phyloP scores from a whole-genome alignment of 1,139 yeast genomes.

The Candida pseudoviswanathii region DNA sequence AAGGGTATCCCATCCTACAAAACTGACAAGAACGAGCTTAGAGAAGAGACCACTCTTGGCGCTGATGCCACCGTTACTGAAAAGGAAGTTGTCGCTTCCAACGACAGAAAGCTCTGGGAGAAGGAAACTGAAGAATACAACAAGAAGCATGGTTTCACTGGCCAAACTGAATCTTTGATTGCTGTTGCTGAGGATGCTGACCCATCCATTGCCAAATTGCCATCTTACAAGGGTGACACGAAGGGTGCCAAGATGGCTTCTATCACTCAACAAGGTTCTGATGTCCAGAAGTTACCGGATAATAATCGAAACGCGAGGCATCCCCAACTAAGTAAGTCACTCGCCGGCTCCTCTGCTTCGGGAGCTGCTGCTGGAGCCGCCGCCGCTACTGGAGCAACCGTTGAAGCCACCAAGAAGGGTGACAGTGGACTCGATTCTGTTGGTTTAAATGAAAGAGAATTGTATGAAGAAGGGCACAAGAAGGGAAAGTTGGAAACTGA shows the following conservation, averaged over 20 bases:
- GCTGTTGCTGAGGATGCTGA: constrained; percentile 30
- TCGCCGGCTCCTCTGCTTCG: constrained; percentile 3
- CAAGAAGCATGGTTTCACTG: constrained; percentile 28
- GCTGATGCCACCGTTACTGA: constrained; percentile 9
- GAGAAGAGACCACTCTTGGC: constrained; percentile 7
- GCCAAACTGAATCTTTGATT: constrained; percentile 28
- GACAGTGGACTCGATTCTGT: not conserved
- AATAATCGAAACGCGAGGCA: constrained; percentile 11
- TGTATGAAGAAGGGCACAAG: constrained; percentile 9
- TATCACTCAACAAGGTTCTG: constrained; percentile 3
- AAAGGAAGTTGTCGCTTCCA: constrained; percentile 12
- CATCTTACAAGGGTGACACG: constrained; percentile 18
- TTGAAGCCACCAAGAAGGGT: not conserved
- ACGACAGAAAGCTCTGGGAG: constrained; percentile 19
- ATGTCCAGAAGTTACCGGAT: constrained; percentile 13
- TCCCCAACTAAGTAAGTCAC: constrained; percentile 8
- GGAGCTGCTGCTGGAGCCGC: constrained; percentile 9
- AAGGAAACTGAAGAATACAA: constrained; percentile 29
- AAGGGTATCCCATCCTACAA: constrained; percentile 21
- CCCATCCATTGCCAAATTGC: constrained; percentile 23
- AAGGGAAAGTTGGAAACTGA: constrained; percentile 7
- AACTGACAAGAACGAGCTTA: constrained; percentile 9
- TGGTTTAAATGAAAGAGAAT: constrained; percentile 7
- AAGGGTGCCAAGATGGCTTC: constrained; percentile 12
- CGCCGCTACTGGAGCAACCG: constrained; percentile 11